Evolutionary conservation across 345 rosid species (phyloP), one percentile per base, ranked within the genome.

Genomic region (Syzygium grande): DNA sequence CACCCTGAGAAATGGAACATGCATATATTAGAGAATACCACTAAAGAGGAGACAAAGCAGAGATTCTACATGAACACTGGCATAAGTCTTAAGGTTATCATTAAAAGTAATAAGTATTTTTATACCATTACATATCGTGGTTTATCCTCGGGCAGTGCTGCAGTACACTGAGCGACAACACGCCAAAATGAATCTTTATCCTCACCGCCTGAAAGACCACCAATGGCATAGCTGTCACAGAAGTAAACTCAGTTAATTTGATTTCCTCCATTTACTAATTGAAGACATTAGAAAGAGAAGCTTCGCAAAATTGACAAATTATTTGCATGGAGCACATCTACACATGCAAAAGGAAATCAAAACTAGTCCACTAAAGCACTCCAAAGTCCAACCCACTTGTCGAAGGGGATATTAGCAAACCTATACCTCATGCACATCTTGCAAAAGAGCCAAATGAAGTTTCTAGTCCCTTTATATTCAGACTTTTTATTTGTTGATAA

Each of bases 131-230:
- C 97, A 93, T 96, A 96, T 90, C 97, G 93, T 19, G 98, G 98
- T 92, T 96, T 96, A 88, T 96, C 92, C 87, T 94, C 97, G 52
- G 96, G 98, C 91, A 95, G 86, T 84, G 94, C 88, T 87, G 93
- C 97, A 51, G 98, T 95, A 85, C 98, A 96, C 90, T 94, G 98
- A 88, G 97, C 97, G 90, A 96, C 96, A 88, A 96, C 94, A 84
- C 96, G 96, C 96, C 97, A 95, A 93, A 96, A 96, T 86, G 97
- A 95, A 90, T 96, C 97, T 91, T 96, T 95, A 84, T 96, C 98
- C 93, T 96, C 98, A 49, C 98, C 97, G 7, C 98, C 98, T 88
- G 97, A 87, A 91, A 96, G 98, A 89, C 98, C 98, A 90, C 98
- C 98, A 89, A 95, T 96, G 84, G 98, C 97, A 92, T 96, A 96